phyloP scores from a whole-genome alignment of 371 early-diverging fungal genomes.

The Coemansia sp. region DNA sequence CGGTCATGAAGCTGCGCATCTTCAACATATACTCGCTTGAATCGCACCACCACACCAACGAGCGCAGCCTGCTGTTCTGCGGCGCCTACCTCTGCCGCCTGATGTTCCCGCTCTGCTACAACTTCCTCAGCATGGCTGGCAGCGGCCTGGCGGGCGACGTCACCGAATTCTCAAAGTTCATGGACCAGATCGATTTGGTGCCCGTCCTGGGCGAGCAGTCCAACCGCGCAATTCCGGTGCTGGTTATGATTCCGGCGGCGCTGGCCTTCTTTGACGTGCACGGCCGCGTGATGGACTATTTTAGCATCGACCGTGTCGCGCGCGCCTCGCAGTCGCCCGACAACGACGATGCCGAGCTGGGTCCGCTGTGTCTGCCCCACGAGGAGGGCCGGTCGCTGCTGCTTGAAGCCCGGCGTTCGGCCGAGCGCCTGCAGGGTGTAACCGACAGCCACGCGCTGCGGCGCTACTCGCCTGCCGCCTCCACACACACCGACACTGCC shows the following conservation, averaged over 20 bases:
- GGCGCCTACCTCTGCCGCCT: conserved; percentile 87
- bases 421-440: conserved; percentile 40
- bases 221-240: conserved; percentile 82
- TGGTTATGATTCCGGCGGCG: conserved; percentile 75
- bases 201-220: conserved; percentile 86
- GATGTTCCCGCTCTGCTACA: conserved; percentile 91
- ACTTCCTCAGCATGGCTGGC: conserved; percentile 66
- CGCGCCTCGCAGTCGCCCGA: conserved; percentile 11
- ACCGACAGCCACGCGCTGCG: conserved; percentile 6
- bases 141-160: conserved; percentile 24
- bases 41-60: conserved; percentile 88
- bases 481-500: conserved; percentile 6
- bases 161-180: conserved; percentile 58
- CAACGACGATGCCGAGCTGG: conserved; percentile 36
- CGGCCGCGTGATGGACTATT: conserved; percentile 63
- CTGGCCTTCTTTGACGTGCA: conserved; percentile 78
- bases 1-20: conserved; percentile 81
- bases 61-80: conserved; percentile 82
- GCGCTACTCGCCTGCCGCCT: conserved; percentile 34
- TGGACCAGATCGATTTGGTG: conserved; percentile 84
- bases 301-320: conserved; percentile 29
- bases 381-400: conserved; percentile 47
- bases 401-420: conserved; percentile 33
- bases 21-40: conserved; percentile 83
- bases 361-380: conserved; percentile 38